Evolutionary conservation across 164 flowering plant species (phyloP).

Genomic region (Liriodendron chinense): DNA sequence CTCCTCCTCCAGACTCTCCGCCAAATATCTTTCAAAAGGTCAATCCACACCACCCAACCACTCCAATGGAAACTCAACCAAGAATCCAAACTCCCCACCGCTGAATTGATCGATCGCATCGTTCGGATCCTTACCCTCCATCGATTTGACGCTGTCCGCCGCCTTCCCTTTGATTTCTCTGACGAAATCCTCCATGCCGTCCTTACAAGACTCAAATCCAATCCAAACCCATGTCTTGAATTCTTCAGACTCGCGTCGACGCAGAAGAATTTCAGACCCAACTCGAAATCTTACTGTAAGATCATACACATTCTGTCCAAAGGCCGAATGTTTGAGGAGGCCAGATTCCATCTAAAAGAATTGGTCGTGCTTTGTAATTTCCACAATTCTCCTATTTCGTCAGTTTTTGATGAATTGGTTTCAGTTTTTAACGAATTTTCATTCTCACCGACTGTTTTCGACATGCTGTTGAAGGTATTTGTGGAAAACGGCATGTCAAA

Average conservation of each 20-base stretch:
- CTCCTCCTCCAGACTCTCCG: conserved; percentile 1
- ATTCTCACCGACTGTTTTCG: conserved; percentile 74
- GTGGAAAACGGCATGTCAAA: conserved; percentile 57
- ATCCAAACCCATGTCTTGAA: conserved; percentile 48
- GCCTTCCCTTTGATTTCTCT: conserved; percentile 54
- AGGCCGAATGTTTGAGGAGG: conserved; percentile 57
- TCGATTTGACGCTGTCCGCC: conserved; percentile 39
- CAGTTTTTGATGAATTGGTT: conserved; percentile 57
- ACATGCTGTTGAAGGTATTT: conserved; percentile 74
- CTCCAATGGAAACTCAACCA: conserved; percentile 46
- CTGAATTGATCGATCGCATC: conserved; percentile 55
- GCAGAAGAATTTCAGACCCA: conserved; percentile 54
- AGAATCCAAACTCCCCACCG: conserved; percentile 36
- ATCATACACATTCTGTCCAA: conserved; percentile 70
- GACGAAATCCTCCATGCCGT: conserved; percentile 56
- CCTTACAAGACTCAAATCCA: conserved; percentile 46
- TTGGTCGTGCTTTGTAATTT: conserved; percentile 35
- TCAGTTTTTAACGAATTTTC: conserved; percentile 57
- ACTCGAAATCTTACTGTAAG: conserved; percentile 48
- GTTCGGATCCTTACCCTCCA: conserved; percentile 55
- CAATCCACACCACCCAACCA: conserved; percentile 34
- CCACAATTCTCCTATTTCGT: conserved; percentile 13
- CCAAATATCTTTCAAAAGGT: conserved; percentile 1
- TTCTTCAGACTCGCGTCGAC: conserved; percentile 60
- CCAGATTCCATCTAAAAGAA: conserved; percentile 44